phyloP scores from a whole-genome alignment of 73 alveolate species.

The Tetrahymena malaccensis region DNA sequence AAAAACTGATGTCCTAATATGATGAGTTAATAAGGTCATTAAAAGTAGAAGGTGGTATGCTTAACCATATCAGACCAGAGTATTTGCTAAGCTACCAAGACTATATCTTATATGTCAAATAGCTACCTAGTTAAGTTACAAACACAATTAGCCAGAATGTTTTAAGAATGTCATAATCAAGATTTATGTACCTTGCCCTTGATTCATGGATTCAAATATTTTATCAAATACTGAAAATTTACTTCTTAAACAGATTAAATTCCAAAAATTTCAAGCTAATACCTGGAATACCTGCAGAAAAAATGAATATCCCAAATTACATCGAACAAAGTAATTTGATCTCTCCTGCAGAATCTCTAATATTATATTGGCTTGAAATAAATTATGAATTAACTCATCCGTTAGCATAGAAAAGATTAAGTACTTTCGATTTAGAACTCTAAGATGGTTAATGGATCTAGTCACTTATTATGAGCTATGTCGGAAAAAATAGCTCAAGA shows the following conservation, averaged over 20 bases:
- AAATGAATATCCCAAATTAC: slow-evolving; percentile 57
- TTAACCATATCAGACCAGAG: slow-evolving; percentile 94
- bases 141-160: slow-evolving; percentile 25
- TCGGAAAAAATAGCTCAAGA: not conserved
- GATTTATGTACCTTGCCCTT: slow-evolving; percentile 84
- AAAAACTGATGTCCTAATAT: slow-evolving; percentile 71
- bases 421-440: not conserved
- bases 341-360: slow-evolving; percentile 83
- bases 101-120: slow-evolving; percentile 45
- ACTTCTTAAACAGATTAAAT: slow-evolving; percentile 88
- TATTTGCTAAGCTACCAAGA: slow-evolving; percentile 73
- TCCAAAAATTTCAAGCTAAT: slow-evolving; percentile 78
- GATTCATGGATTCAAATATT: slow-evolving; percentile 92
- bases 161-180: slow-evolving; percentile 4
- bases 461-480: not conserved
- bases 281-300: slow-evolving; percentile 82
- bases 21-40: slow-evolving; percentile 85
- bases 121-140: slow-evolving; percentile 21
- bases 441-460: not conserved
- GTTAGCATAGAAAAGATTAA: not conserved
- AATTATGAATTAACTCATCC: not conserved
- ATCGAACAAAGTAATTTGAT: slow-evolving; percentile 78
- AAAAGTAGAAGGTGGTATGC: slow-evolving; percentile 91
- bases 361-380: slow-evolving; percentile 62
- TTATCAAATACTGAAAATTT: slow-evolving; percentile 82